Evolutionary conservation across 768 basidiomycete species (phyloP).

Genomic region (Psilocybe cubensis): DNA sequence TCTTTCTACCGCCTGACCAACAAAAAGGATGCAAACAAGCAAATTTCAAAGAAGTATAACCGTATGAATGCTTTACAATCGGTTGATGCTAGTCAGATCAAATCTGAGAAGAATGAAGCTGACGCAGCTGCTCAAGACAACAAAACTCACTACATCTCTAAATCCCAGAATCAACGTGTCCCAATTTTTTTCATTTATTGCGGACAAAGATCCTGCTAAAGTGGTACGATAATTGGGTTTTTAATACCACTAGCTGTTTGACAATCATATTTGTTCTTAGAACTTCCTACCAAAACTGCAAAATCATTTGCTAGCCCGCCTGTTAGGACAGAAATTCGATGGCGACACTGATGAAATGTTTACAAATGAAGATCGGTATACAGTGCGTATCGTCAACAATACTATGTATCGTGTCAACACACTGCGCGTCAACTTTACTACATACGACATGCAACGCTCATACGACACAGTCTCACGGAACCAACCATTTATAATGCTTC

Average conservation of each 20-base stretch:
- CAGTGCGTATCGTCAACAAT: neutral
- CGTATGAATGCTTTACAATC: too few species aligned
- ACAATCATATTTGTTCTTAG: neutral
- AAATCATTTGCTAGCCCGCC: neutral
- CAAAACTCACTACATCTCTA: constrained; percentile 19
- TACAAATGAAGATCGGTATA: neutral
- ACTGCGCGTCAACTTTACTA: constrained; percentile 39
- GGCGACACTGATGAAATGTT: neutral
- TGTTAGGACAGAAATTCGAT: neutral
- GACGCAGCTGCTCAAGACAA: neutral
- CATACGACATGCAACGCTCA: constrained; percentile 40
- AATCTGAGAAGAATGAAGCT: neutral
- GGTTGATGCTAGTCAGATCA: neutral
- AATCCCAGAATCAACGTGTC: constrained; percentile 16
- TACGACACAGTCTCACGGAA: constrained; percentile 42
- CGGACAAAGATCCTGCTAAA: constrained; percentile 8
- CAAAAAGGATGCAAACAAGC: too few species aligned
- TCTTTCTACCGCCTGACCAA: too few species aligned
- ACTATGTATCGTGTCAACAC: constrained; percentile 24
- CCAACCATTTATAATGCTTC: constrained; percentile 35
- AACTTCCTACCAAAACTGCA: neutral
- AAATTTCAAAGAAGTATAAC: too few species aligned
- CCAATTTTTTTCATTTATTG: constrained; percentile 20
- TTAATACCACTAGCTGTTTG: too few species aligned
- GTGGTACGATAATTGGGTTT: constrained; percentile 16